phyloP scores from a whole-genome alignment of 208 protist species.

The Crithidia expoeki region DNA sequence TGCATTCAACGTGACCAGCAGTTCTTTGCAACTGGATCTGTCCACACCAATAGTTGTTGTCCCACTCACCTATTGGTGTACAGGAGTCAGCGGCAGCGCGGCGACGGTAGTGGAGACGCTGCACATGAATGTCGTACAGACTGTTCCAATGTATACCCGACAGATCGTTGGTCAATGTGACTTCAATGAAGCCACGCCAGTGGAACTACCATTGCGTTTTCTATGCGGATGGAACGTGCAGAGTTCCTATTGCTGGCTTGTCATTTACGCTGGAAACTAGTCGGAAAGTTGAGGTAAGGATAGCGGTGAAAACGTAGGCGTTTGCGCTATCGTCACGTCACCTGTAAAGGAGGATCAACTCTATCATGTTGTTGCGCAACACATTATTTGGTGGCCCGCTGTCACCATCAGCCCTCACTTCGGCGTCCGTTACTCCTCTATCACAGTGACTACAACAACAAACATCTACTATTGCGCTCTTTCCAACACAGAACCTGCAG shows the following conservation, averaged over 20 bases:
- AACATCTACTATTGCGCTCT: constrained; percentile 10
- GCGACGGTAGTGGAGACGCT: neutral
- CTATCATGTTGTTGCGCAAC: constrained; percentile 2
- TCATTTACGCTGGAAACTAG: neutral
- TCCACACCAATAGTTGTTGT: neutral
- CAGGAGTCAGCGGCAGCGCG: neutral
- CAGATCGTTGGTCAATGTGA: neutral
- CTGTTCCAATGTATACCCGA: constrained; percentile 4
- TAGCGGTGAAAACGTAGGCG: neutral
- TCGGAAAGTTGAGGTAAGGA: neutral
- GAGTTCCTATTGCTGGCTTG: neutral
- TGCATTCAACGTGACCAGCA: constrained; percentile 8
- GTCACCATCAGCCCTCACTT: neutral
- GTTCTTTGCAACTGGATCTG: neutral
- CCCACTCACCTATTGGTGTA: constrained; percentile 5
- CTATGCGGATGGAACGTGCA: constrained; percentile 8
- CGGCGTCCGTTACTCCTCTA: neutral
- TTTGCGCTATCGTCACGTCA: neutral
- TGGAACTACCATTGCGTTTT: constrained; percentile 5
- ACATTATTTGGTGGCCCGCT: neutral
- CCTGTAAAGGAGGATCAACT: neutral
- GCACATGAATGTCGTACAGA: constrained; percentile 15
- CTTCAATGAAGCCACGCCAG: constrained; percentile 19
- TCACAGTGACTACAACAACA: neutral
- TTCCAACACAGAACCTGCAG: neutral